Percentiles rank a stretch among this genome's conserved stretches.
These are phyloP conservation scores for Urtica urens DNA, from an alignment of 306 rosid genomes.

Conservation along the genomic window DNA sequence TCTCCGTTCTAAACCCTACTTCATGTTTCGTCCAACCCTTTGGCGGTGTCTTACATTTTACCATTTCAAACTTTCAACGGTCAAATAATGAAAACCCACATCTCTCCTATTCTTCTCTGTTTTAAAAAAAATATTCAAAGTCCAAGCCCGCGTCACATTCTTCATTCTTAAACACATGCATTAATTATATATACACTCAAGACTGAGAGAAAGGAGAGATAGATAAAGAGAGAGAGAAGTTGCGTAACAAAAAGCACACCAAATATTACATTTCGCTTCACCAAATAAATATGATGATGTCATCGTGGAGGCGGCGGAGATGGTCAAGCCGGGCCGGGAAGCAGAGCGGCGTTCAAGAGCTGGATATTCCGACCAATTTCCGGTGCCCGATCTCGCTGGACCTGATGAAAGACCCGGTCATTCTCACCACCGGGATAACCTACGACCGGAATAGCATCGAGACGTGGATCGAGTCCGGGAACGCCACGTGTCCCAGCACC, in stretches of 20 bases:
- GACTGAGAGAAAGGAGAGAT: background rate
- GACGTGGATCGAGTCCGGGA: slow-evolving; percentile 40
- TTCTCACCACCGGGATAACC: slow-evolving; percentile 38
- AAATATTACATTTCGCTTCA: background rate
- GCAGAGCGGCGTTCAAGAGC: slow-evolving; percentile 12
- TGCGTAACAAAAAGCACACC: background rate
- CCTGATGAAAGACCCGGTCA: slow-evolving; percentile 54
- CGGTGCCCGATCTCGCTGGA: slow-evolving; percentile 44
- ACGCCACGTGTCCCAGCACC: slow-evolving; percentile 33
- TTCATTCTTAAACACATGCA: background rate
- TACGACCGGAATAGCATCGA: slow-evolving; percentile 43
- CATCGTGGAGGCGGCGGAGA: slow-evolving; percentile 31
- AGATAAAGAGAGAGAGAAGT: too few species aligned
- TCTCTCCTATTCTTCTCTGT: background rate
- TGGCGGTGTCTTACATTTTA: slow-evolving; percentile 12
- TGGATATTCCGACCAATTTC: slow-evolving; percentile 31
- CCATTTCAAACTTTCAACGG: slow-evolving; percentile 32
- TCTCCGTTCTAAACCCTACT: slow-evolving; percentile 4
- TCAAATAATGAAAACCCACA: slow-evolving; percentile 23
- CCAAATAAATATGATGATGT: slow-evolving; percentile 15
- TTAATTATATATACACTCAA: background rate
- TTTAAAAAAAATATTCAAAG: background rate
- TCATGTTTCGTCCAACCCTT: background rate
- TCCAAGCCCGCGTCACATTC: slow-evolving; percentile 7
- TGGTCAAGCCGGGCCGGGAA: slow-evolving; percentile 10